phyloP scores from a whole-genome alignment of 352 stramenopile species.

The Vaucheria bursata region DNA sequence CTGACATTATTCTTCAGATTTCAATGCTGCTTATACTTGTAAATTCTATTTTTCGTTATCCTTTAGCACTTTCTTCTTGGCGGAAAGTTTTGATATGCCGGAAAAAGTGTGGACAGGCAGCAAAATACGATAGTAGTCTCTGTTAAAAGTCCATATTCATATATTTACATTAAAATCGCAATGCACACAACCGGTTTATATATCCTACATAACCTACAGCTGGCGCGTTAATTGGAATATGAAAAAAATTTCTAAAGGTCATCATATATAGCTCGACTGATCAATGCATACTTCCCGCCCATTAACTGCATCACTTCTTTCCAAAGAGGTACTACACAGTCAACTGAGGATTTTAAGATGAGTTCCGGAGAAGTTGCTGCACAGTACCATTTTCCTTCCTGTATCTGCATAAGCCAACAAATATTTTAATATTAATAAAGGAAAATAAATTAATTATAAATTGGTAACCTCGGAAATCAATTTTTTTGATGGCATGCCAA shows the following conservation, averaged over 20 bases:
- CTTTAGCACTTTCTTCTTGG: too few species aligned
- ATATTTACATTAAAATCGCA: background rate
- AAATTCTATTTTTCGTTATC: too few species aligned
- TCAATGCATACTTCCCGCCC: background rate
- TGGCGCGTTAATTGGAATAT: too few species aligned
- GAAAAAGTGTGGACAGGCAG: too few species aligned
- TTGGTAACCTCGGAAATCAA: slow-evolving; percentile 20
- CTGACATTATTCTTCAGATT: too few species aligned
- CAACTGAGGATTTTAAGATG: background rate
- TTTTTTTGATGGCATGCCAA: slow-evolving; percentile 26
- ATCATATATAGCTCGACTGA: background rate
- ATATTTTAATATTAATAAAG: background rate
- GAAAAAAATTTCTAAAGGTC: background rate
- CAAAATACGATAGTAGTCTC: too few species aligned
- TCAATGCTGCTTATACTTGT: too few species aligned
- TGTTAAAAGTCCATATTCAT: too few species aligned
- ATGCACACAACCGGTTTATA: background rate
- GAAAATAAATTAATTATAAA: background rate
- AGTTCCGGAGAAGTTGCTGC: background rate
- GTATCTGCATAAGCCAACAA: background rate
- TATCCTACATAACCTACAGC: too few species aligned
- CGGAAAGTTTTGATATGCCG: too few species aligned
- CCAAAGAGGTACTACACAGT: background rate
- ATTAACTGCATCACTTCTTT: background rate
- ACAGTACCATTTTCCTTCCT: background rate